Evolutionary conservation across 305 asterid species (phyloP).

Genomic region (Lippia alba): DNA sequence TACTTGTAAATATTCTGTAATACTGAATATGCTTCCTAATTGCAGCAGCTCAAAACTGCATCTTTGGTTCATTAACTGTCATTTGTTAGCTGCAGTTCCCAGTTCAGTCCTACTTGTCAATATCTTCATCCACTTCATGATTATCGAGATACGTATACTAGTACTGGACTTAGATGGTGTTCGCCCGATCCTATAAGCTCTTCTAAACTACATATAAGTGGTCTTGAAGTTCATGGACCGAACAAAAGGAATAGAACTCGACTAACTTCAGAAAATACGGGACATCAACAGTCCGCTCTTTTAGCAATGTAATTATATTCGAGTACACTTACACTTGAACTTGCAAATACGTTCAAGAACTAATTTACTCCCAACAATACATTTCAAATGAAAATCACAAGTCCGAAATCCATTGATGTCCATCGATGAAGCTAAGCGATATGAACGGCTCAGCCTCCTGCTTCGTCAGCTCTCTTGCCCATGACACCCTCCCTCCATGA

Average conservation of each 20-base stretch:
- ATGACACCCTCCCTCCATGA: constrained; percentile 70
- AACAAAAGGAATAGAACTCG: too few relatives aligned
- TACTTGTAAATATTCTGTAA: constrained; percentile 30
- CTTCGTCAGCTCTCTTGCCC: constrained; percentile 86
- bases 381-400: constrained; percentile 41
- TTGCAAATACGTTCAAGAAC: too few relatives aligned
- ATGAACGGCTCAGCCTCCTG: constrained; percentile 80
- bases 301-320: not conserved
- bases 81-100: not conserved
- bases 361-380: not conserved
- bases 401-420: constrained; percentile 68
- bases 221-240: too few relatives aligned
- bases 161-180: too few relatives aligned
- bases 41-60: not conserved
- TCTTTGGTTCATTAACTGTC: not conserved
- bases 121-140: not conserved
- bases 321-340: not conserved
- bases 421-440: constrained; percentile 83
- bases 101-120: not conserved
- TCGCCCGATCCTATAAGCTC: too few relatives aligned
- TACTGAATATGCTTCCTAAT: not conserved
- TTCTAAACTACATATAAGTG: too few relatives aligned
- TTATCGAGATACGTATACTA: too few relatives aligned
- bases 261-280: not conserved
- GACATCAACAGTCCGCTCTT: not conserved